Evolutionary conservation across 768 basidiomycete genomes (phyloP).

Genomic region (Suillus plorans): DNA sequence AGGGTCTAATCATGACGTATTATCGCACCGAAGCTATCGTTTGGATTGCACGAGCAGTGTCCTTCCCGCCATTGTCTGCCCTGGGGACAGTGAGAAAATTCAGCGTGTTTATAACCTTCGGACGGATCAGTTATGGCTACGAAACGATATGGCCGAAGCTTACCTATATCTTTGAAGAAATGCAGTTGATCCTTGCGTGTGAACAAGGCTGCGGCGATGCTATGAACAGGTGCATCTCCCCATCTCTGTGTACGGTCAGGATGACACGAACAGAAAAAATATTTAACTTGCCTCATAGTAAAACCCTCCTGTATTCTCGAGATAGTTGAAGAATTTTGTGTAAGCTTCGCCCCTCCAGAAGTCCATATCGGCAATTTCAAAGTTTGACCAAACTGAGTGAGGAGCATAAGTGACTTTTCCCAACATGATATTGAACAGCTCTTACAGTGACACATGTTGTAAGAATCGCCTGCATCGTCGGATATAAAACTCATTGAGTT

Average conservation of each 20-base stretch:
- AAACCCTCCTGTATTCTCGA: constrained; percentile 81
- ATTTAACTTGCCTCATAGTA: constrained; percentile 69
- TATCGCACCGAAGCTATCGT: constrained; percentile 71
- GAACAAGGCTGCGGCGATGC: constrained; percentile 88
- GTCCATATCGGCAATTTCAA: constrained; percentile 84
- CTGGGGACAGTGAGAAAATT: constrained; percentile 91
- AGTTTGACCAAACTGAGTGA: constrained; percentile 85
- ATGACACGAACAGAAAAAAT: constrained; percentile 1
- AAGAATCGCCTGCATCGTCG: constrained; percentile 61
- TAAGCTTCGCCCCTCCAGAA: constrained; percentile 87
- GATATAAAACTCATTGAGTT: constrained; percentile 68
- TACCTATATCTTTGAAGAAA: constrained; percentile 88
- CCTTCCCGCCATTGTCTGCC: constrained; percentile 68
- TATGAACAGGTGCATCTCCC: constrained; percentile 92
- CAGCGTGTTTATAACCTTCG: constrained; percentile 76
- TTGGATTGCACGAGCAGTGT: constrained; percentile 82
- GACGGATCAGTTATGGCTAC: constrained; percentile 7
- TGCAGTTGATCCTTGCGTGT: constrained; percentile 88
- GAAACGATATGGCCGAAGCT: constrained; percentile 19
- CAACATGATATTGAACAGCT: neutral
- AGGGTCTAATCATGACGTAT: neutral
- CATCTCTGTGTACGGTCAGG: constrained; percentile 53
- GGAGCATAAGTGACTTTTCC: neutral
- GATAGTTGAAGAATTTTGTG: constrained; percentile 75
- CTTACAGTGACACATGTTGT: constrained; percentile 67